A percentile compares a stretch with the other conserved stretches of the same genome.
phyloP scores from a whole-genome alignment of 768 basidiomycete genomes.

The Lactarius deliciosus region DNA sequence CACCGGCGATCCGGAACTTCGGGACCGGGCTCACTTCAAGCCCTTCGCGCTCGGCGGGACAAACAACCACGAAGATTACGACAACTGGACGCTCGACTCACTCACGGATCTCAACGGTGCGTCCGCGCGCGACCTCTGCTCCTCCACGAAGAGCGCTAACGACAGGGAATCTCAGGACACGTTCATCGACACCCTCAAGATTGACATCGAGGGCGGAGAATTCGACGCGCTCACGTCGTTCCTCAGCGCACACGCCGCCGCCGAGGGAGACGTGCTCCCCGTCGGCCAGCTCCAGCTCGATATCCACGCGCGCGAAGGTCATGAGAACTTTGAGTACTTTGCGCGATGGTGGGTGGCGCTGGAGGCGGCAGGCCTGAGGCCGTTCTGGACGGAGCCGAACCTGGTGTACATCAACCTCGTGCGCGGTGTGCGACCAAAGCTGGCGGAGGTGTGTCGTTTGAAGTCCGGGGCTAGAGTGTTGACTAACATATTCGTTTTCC shows the following conservation, averaged over 20 bases:
- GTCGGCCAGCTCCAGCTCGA: conserved; percentile 76
- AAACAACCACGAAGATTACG: conserved; percentile 47
- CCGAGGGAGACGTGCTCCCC: conserved; percentile 40
- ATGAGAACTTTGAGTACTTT: conserved; percentile 48
- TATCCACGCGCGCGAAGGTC: conserved; percentile 46
- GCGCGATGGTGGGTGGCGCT: conserved; percentile 67
- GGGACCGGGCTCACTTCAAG: conserved; percentile 43
- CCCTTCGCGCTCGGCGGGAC: conserved; percentile 37
- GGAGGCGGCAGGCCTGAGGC: conserved; percentile 63
- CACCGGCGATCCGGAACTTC: conserved; percentile 34
- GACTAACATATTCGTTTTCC: too few species aligned
- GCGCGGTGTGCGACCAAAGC: conserved; percentile 39
- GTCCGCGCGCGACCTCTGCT: conserved; percentile 13
- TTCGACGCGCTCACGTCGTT: conserved; percentile 56
- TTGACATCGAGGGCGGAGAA: conserved; percentile 71
- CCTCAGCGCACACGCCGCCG: conserved; percentile 38
- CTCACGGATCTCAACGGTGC: conserved; percentile 63
- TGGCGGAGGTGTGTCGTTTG: conserved; percentile 40
- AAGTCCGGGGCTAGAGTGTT: too few species aligned
- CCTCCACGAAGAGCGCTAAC: too few species aligned
- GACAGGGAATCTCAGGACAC: conserved; percentile 42
- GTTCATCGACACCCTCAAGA: conserved; percentile 68
- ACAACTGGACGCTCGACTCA: conserved; percentile 58
- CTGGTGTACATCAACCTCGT: conserved; percentile 46
- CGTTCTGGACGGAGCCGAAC: conserved; percentile 66